Evolutionary conservation across 306 rosid genomes (phyloP).

Genomic region (Lablab purpureus): DNA sequence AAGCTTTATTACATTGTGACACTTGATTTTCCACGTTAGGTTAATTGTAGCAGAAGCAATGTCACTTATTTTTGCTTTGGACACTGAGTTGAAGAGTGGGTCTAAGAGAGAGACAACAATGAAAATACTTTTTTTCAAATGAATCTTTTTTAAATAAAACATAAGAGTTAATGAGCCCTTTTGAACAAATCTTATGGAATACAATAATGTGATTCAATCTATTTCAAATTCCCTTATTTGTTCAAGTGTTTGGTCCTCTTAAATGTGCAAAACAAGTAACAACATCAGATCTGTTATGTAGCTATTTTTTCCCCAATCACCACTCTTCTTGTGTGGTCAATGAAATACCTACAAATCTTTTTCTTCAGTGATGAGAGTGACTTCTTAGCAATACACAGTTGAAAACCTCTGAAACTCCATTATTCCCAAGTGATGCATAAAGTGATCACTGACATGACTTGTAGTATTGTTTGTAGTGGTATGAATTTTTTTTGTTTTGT

Average conservation of each 20-base stretch:
- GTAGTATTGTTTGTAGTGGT: too few species aligned
- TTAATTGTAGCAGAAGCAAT: neutral
- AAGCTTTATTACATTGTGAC: neutral
- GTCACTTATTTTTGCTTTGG: neutral
- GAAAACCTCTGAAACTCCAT: neutral
- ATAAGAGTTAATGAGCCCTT: neutral
- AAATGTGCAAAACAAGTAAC: neutral
- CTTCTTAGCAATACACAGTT: too few species aligned
- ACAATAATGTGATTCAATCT: neutral
- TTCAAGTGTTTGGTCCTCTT: neutral
- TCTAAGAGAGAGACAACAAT: neutral
- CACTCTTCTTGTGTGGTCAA: too few species aligned
- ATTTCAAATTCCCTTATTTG: neutral
- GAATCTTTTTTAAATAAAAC: neutral
- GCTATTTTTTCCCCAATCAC: neutral
- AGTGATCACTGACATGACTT: neutral
- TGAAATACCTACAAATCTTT: neutral
- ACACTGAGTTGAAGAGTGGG: neutral
- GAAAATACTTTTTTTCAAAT: neutral
- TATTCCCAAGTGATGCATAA: neutral
- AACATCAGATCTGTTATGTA: neutral
- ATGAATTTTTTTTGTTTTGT: neutral
- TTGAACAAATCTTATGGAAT: neutral
- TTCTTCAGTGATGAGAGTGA: neutral
- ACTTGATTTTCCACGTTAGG: neutral